These are phyloP conservation scores for Platismatia glauca DNA, from an alignment of 495 filamentous ascomycete species.

Conservation along the genomic window DNA sequence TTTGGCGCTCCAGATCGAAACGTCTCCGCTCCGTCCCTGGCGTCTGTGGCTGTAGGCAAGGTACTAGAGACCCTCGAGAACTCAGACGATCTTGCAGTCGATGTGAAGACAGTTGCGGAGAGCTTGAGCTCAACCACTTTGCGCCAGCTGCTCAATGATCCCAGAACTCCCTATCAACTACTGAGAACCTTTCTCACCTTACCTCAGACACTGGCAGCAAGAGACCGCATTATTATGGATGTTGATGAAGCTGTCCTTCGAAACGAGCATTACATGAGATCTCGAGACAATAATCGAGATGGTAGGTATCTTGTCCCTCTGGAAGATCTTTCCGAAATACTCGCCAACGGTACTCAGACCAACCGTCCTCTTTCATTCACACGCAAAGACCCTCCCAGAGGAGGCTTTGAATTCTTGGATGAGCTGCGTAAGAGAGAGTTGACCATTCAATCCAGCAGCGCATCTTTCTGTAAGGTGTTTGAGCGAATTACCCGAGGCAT, in stretches of 20 bases:
- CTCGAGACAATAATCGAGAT: conserved; percentile 15
- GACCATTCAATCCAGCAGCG: conserved; percentile 20
- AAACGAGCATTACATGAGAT: conserved; percentile 24
- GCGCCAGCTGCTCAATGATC: conserved; percentile 19
- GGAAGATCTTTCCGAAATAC: conserved; percentile 15
- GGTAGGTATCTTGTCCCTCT: conserved; percentile 19
- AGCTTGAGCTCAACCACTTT: conserved; percentile 18
- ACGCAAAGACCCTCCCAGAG: conserved; percentile 26
- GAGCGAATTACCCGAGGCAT: conserved; percentile 25
- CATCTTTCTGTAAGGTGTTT: conserved; percentile 25
- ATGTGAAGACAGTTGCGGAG: conserved; percentile 18
- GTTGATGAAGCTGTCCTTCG: conserved; percentile 25
- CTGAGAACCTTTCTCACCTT: conserved; percentile 18
- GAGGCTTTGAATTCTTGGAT: conserved; percentile 29
- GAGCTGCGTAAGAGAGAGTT: conserved; percentile 21
- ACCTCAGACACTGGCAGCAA: background rate
- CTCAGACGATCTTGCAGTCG: conserved; percentile 18
- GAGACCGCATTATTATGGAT: conserved; percentile 16
- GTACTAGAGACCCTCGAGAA: conserved; percentile 18
- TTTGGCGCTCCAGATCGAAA: conserved; percentile 8
- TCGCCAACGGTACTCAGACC: background rate
- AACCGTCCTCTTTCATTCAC: background rate
- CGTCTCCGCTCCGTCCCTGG: conserved; percentile 10
- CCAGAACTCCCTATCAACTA: conserved; percentile 20
- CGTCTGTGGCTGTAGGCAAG: conserved; percentile 10